These are phyloP conservation scores for Hypoxylon lenormandii DNA, from an alignment of 495 filamentous ascomycete species.

Conservation along the genomic window DNA sequence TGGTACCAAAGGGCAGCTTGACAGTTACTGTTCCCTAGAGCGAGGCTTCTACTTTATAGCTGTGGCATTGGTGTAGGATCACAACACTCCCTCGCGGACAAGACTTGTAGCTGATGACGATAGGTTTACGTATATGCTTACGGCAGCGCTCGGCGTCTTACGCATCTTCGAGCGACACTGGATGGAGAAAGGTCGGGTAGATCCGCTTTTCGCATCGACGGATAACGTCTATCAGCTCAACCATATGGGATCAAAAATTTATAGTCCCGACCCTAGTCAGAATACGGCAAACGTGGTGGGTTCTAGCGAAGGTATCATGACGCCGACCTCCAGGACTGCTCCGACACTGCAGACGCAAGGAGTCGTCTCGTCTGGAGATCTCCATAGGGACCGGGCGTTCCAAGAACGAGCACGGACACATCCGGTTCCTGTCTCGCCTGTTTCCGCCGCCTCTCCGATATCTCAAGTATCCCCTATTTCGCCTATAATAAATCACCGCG, in stretches of 20 bases:
- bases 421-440: slow-evolving; percentile 31
- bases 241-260: slow-evolving; percentile 27
- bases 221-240: slow-evolving; percentile 47
- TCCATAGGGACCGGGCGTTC: slow-evolving; percentile 3
- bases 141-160: slow-evolving; percentile 48
- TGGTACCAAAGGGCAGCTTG: slow-evolving; percentile 46
- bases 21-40: slow-evolving; percentile 53
- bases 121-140: slow-evolving; percentile 57
- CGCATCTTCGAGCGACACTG: slow-evolving; percentile 51
- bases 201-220: slow-evolving; percentile 41
- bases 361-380: slow-evolving; percentile 6
- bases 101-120: slow-evolving; percentile 3
- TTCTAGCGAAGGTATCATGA: slow-evolving; percentile 27
- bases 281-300: not conserved
- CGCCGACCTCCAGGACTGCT: slow-evolving; percentile 13
- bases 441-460: slow-evolving; percentile 33
- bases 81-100: not conserved
- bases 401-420: slow-evolving; percentile 12
- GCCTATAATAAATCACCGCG: slow-evolving; percentile 16
- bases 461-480: slow-evolving; percentile 42
- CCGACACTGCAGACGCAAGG: slow-evolving; percentile 24
- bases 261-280: slow-evolving; percentile 7
- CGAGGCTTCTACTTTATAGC: slow-evolving; percentile 52
- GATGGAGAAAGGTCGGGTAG: slow-evolving; percentile 38
- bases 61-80: slow-evolving; percentile 51